Base-by-base conservation (phyloP, 129 eudicot genomes). In the Escallonia herrerae region DNA sequence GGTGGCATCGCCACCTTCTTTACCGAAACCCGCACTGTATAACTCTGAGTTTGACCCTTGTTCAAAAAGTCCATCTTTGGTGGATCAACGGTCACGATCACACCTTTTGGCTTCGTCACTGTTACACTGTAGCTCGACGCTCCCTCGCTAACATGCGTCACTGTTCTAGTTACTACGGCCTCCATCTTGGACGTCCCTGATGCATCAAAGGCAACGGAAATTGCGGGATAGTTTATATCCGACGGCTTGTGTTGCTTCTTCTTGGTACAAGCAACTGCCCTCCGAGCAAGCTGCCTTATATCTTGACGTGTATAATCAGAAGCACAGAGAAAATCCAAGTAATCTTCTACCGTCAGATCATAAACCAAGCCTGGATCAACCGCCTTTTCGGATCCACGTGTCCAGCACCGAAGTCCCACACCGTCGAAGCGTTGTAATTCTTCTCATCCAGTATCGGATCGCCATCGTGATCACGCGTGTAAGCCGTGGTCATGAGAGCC, bases 151-250 rank as follows among this genome's bases (percentile, higher is more conserved):
- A 90, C 93, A 72, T 84, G 60, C 3, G 95, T 90, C 40, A 80
- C 91, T 0, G 82, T 84, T 76, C 97, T 87, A 3, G 66, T 76
- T 39, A 78, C 85, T 5, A 59, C 68, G 14, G 83, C 51, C 13
- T 76, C 73, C 4, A 59, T 33, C 8, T 67, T 69, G 2, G 40
- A n/a, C n/a, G 60, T 7, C 43, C 70, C 77, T n/a, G 73, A 59
- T 40, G 71, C 70, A n/a, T 75, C 73, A 10, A 73, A 76, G 3
- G 41, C 74, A 0, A 87, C 82, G 0, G 77, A 59, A 43, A 90
- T 90, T 5, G 91, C 77, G 0, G 97, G 97, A 48, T 90, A 90
- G 42, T 90, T 90, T 52, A 90, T 54, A 71, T 90, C 65, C 97
- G 95, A 90, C 5, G 89, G 86, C 77, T 82, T 82, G 10, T 59